Conservation (phyloP, 2,329 filamentous ascomycete species). For the Botrytis deweyae region DNA sequence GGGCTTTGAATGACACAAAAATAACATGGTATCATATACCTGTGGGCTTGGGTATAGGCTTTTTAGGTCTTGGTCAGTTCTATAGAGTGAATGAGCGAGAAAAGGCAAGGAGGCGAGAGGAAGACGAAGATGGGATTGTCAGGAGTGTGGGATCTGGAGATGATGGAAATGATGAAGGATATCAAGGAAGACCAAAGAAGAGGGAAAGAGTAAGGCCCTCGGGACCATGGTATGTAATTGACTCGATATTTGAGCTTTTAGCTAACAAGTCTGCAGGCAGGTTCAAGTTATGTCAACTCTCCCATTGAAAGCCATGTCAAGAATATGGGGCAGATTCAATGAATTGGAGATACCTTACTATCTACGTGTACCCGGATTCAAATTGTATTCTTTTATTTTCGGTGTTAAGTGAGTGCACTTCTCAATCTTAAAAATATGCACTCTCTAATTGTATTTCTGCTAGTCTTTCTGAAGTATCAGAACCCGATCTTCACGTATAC, state of each 20-base stretch:
- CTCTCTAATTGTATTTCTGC: constrained; percentile 26
- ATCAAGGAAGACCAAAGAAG: constrained; percentile 45
- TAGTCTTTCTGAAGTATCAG: constrained; percentile 79
- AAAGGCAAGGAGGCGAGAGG: constrained; percentile 42
- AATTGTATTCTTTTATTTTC: constrained; percentile 71
- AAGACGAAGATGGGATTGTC: constrained; percentile 40
- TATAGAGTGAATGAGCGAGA: constrained; percentile 58
- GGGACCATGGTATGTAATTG: constrained; percentile 57
- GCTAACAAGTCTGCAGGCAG: constrained; percentile 47
- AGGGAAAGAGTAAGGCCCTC: constrained; percentile 62
- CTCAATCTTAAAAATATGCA: neutral
- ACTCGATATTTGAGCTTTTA: neutral
- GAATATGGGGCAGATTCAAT: constrained; percentile 72
- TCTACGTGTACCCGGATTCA: constrained; percentile 70
- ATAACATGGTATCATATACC: constrained; percentile 73
- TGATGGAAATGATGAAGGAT: constrained; percentile 43
- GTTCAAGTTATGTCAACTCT: constrained; percentile 74
- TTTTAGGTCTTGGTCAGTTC: constrained; percentile 64
- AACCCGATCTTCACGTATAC: constrained; percentile 84
- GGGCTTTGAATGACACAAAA: constrained; percentile 61
- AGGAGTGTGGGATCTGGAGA: constrained; percentile 33
- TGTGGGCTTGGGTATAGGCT: constrained; percentile 64
- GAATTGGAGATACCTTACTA: constrained; percentile 69
- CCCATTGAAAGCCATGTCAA: constrained; percentile 69
- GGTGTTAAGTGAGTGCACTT: constrained; percentile 59